phyloP scores from a whole-genome alignment of 2,329 filamentous ascomycete genomes.

The Alternaria ventricosa region DNA sequence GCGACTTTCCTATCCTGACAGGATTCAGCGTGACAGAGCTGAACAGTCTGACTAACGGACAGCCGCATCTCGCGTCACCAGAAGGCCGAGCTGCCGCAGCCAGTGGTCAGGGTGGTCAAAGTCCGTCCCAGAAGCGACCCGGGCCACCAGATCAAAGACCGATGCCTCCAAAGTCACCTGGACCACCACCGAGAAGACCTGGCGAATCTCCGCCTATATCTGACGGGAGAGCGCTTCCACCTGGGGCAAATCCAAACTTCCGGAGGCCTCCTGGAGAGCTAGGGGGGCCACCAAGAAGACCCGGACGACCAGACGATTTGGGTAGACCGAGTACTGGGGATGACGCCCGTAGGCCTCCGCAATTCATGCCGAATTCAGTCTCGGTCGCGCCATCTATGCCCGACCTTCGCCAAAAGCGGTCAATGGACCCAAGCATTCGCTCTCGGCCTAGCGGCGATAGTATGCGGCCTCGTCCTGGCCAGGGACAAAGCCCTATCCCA shows the following conservation, averaged over 20 bases:
- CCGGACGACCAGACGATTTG: slow-evolving; percentile 27
- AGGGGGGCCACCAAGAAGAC: slow-evolving; percentile 27
- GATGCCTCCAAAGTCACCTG: slow-evolving; percentile 30
- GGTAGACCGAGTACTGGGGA: slow-evolving; percentile 40
- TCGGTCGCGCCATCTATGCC: slow-evolving; percentile 35
- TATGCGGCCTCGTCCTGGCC: slow-evolving; percentile 39
- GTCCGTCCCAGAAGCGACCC: slow-evolving; percentile 21
- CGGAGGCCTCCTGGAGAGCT: slow-evolving; percentile 30
- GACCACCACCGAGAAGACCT: slow-evolving; percentile 27
- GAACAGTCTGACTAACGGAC: slow-evolving; percentile 72
- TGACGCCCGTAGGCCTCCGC: slow-evolving; percentile 36
- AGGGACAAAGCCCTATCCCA: slow-evolving; percentile 40
- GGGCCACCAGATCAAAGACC: slow-evolving; percentile 24
- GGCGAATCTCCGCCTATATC: slow-evolving; percentile 21
- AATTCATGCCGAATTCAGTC: slow-evolving; percentile 25
- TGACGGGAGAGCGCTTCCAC: slow-evolving; percentile 17
- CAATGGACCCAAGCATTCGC: slow-evolving; percentile 45
- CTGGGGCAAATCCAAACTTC: slow-evolving; percentile 28
- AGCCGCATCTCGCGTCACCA: slow-evolving; percentile 38
- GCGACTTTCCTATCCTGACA: slow-evolving; percentile 73
- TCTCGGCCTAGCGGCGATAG: slow-evolving; percentile 46
- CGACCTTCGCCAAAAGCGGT: slow-evolving; percentile 39
- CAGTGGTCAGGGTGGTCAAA: slow-evolving; percentile 11
- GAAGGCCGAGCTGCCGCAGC: slow-evolving; percentile 31
- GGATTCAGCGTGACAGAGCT: slow-evolving; percentile 84